These are phyloP conservation scores for Mycena filopes DNA, from an alignment of 768 basidiomycete species.

Conservation along the genomic window DNA sequence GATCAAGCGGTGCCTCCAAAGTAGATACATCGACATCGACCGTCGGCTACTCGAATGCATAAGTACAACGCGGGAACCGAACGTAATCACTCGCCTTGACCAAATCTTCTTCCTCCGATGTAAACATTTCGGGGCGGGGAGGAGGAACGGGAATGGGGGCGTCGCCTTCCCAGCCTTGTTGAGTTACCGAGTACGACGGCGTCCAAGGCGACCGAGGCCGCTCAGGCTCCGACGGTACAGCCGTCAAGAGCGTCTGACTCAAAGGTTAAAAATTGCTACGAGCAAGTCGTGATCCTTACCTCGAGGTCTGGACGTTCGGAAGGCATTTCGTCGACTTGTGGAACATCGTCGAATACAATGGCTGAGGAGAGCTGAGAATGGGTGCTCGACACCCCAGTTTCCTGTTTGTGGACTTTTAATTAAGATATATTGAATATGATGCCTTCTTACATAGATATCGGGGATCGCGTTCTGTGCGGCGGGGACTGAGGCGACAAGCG, in stretches of 20 bases:
- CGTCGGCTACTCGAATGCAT: slow-evolving; percentile 24
- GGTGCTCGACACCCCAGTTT: neutral
- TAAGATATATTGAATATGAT: neutral
- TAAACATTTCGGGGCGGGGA: slow-evolving; percentile 3
- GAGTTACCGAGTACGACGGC: slow-evolving; percentile 39
- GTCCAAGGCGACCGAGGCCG: slow-evolving; percentile 40
- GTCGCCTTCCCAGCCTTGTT: slow-evolving; percentile 31
- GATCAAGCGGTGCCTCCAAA: slow-evolving; percentile 3
- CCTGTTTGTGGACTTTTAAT: neutral
- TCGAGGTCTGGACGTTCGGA: neutral
- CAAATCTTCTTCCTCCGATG: neutral
- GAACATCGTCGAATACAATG: neutral
- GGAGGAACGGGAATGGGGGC: neutral
- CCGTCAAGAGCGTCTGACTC: slow-evolving; percentile 10
- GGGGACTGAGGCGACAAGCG: neutral
- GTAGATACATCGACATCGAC: slow-evolving; percentile 35
- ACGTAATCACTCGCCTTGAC: slow-evolving; percentile 7
- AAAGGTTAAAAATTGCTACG: slow-evolving; percentile 1
- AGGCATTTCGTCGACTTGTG: neutral
- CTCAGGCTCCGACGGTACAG: slow-evolving; percentile 19
- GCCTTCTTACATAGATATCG: slow-evolving; percentile 1
- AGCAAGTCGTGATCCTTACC: neutral
- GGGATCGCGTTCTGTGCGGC: neutral
- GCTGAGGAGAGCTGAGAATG: neutral
- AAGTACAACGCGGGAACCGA: neutral